Percentiles rank a stretch among this genome's conserved stretches.
phyloP scores from a whole-genome alignment of 2,329 filamentous ascomycete species.

The Calonectria ilicicola region DNA sequence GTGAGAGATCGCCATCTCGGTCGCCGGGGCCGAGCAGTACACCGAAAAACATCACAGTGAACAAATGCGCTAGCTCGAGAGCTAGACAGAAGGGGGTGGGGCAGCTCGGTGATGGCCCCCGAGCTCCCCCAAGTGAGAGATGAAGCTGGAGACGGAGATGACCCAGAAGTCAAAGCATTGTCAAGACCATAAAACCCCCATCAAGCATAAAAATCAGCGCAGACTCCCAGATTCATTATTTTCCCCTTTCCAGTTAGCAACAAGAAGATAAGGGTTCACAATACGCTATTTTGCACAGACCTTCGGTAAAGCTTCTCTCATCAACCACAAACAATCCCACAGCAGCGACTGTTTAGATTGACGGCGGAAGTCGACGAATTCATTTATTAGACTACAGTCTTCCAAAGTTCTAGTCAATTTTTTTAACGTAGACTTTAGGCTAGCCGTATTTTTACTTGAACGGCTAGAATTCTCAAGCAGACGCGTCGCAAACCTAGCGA shows the following conservation, averaged over 20 bases:
- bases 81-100: not conserved
- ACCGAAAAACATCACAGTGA: not conserved
- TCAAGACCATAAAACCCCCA: too few relatives aligned
- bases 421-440: not conserved
- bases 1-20: not conserved
- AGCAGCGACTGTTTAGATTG: not conserved
- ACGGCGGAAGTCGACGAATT: not conserved
- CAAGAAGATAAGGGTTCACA: not conserved
- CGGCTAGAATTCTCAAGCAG: not conserved
- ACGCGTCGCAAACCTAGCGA: not conserved
- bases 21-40: not conserved
- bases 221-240: too few relatives aligned
- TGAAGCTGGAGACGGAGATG: not conserved
- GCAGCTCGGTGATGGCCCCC: not conserved
- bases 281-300: not conserved
- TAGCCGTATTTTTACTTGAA: not conserved
- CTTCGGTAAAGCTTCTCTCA: not conserved
- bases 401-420: not conserved
- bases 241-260: too few relatives aligned
- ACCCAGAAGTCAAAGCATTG: not conserved
- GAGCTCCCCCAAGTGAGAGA: not conserved
- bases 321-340: not conserved
- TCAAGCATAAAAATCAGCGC: too few relatives aligned
- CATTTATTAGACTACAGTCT: too few relatives aligned
- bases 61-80: not conserved